Conservation (phyloP, 495 filamentous ascomycete species). For the Platismatia glauca region DNA sequence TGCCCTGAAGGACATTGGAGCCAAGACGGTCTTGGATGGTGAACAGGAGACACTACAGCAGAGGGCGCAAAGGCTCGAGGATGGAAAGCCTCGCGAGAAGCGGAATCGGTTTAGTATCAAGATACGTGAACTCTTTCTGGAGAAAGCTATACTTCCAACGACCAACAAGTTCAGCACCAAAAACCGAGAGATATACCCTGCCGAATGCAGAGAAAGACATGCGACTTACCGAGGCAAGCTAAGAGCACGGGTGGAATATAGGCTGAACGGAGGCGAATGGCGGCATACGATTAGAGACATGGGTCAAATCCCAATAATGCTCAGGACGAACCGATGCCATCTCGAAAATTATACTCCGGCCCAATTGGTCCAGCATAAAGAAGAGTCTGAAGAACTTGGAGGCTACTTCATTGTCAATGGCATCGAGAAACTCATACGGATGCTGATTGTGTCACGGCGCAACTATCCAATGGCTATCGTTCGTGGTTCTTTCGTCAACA, state of each 20-base stretch:
- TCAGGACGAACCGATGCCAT: conserved; percentile 84
- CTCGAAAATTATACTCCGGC: conserved; percentile 75
- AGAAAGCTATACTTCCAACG: conserved; percentile 62
- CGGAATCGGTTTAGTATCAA: conserved; percentile 66
- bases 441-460: conserved; percentile 77
- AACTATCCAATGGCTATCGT: conserved; percentile 94
- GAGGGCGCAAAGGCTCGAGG: conserved; percentile 33
- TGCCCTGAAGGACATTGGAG: conserved; percentile 79
- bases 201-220: conserved; percentile 92
- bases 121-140: conserved; percentile 67
- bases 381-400: conserved; percentile 86
- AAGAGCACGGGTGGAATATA: conserved; percentile 68
- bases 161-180: conserved; percentile 68
- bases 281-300: conserved; percentile 70
- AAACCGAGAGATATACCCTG: conserved; percentile 77
- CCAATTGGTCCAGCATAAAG: conserved; percentile 72
- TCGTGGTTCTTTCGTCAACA: conserved; percentile 74
- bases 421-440: conserved; percentile 84
- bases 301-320: conserved; percentile 85
- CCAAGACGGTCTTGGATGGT: conserved; percentile 77
- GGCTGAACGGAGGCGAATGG: conserved; percentile 77
- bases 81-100: conserved; percentile 40
- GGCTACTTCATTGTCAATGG: conserved; percentile 73
- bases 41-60: conserved; percentile 40
- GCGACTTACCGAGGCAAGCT: conserved; percentile 84